Base-by-base conservation (phyloP, 2,329 filamentous ascomycete species). In the Xylariaceae sp. region DNA sequence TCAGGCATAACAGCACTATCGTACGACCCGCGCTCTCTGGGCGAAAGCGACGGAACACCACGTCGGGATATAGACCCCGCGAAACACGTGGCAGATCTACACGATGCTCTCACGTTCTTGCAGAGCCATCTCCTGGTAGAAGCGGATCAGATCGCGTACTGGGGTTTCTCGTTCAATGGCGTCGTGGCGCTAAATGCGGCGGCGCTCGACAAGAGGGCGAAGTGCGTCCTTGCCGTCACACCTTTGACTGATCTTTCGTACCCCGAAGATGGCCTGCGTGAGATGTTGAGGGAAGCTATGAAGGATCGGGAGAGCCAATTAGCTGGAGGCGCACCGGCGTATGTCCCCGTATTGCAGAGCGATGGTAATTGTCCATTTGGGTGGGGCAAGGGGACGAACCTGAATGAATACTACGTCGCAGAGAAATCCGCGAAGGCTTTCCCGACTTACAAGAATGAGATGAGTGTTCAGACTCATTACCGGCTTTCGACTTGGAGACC, bases 161-260 rank as follows among this genome's bases (percentile, higher is more conserved):
- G 60, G 60, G 62, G 59, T 6, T 49, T 61, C 31, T 63, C 61
- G 1, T 56, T 62, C 5, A 51, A 60, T 1, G 59, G 39, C 6
- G 40, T 27, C 1, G 54, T 63, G 0, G 53, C 33, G 17, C 47
- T 18, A 4, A 41, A 27, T 18, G 35, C 54, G 1, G 60, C 58
- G 1, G 57, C 62, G 2, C 30, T 63, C 2, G 62, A 65, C 36
- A 42, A 44, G 2, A 51, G 62, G 5, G 6, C 32, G 1, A 44
- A 36, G 11, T 39, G 15, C 2, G 32, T 49, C 11, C 9, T 49
- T 12, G 15, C 12, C 12, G 39, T 52, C 1, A 45, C 38, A 10
- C 45, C 50, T 6, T 11, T 52, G 17, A 47, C 42, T 12, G 6
- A 27, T 15, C 35, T 40, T 27, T 39, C 32, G 48, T 30, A 31